Conservation (phyloP, 768 basidiomycete genomes). For the Mycena haematopus region DNA sequence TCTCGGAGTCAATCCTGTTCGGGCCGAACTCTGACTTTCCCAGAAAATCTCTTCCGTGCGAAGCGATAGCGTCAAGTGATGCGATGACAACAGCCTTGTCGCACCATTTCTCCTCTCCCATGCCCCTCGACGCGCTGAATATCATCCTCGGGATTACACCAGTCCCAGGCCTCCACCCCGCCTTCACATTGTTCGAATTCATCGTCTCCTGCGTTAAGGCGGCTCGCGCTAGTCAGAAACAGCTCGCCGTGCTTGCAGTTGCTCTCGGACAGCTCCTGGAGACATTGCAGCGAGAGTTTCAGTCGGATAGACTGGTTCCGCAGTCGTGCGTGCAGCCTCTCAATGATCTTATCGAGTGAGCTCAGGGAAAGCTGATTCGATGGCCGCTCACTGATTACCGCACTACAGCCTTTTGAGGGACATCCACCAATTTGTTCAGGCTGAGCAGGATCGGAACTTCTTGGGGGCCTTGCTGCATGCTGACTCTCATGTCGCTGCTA, state of each 20-base stretch:
- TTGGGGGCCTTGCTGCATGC: neutral
- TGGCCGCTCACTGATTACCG: neutral
- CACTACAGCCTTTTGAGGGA: constrained; percentile 4
- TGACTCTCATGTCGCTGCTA: neutral
- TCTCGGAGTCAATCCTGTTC: too few relatives aligned
- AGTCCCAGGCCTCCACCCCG: constrained; percentile 13
- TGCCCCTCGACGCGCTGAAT: constrained; percentile 1
- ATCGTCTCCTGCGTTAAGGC: constrained; percentile 6
- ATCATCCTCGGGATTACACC: constrained; percentile 7
- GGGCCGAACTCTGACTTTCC: too few relatives aligned
- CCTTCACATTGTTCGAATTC: constrained; percentile 1
- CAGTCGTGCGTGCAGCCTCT: neutral
- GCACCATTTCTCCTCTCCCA: too few relatives aligned
- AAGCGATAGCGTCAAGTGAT: too few relatives aligned
- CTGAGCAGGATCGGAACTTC: constrained; percentile 3
- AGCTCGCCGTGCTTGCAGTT: neutral
- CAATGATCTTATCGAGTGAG: neutral
- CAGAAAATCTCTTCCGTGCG: too few relatives aligned
- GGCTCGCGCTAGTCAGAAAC: neutral
- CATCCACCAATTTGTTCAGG: constrained; percentile 1
- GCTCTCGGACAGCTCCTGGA: constrained; percentile 1
- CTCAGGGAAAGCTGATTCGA: neutral
- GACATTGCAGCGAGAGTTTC: constrained; percentile 8
- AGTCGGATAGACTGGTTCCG: neutral
- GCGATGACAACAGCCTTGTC: too few relatives aligned